These are phyloP conservation scores for Malania oleifera DNA, from an alignment of 164 flowering plant species.

Conservation along the genomic window DNA sequence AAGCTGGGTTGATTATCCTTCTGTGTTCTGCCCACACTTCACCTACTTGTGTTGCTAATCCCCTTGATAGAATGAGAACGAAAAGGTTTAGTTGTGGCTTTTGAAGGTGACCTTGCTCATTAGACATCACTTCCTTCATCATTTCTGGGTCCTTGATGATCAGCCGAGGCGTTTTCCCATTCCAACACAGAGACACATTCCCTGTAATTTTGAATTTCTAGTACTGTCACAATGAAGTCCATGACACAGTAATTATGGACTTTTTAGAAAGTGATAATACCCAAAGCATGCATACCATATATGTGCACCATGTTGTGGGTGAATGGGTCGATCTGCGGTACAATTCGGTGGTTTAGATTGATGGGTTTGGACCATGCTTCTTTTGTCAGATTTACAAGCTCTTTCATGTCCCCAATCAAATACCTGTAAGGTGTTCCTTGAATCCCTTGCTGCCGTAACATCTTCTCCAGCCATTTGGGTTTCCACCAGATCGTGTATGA, in stretches of 20 bases:
- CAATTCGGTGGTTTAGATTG: not conserved
- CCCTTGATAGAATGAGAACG: not conserved
- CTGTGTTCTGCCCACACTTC: not conserved
- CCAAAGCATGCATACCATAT: not conserved
- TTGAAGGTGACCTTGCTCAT: not conserved
- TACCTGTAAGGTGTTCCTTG: too few species aligned
- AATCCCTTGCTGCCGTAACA: too few species aligned
- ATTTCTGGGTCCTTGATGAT: constrained; percentile 2
- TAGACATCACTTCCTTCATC: not conserved
- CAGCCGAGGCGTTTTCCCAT: not conserved
- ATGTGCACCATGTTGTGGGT: not conserved
- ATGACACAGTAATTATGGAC: too few species aligned
- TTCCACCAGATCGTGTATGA: too few species aligned
- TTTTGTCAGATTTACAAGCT: too few species aligned
- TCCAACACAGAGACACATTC: not conserved
- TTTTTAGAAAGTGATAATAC: too few species aligned
- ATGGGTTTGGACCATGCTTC: not conserved
- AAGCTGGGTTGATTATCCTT: not conserved
- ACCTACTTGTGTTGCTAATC: not conserved
- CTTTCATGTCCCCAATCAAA: too few species aligned
- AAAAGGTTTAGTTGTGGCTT: not conserved
- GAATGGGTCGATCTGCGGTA: not conserved
- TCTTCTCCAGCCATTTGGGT: too few species aligned
- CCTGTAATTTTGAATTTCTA: not conserved
- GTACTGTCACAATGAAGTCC: too few species aligned